phyloP scores from a whole-genome alignment of 805 yeast species.

The Ogataea naganishii region DNA sequence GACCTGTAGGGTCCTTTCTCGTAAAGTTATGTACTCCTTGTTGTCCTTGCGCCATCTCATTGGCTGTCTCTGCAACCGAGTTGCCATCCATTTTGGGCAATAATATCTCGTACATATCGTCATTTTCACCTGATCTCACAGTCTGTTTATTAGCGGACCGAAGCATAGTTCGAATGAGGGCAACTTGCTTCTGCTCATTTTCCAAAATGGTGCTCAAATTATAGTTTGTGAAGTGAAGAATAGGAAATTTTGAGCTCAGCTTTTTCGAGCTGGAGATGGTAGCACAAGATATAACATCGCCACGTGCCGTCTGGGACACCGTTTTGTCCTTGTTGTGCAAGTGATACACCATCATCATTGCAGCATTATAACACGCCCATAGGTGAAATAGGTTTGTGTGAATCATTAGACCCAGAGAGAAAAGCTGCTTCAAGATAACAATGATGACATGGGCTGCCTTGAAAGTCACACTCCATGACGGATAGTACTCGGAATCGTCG shows the following conservation, averaged over 20 bases:
- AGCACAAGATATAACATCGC: conserved; percentile 31
- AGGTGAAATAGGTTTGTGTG: conserved; percentile 36
- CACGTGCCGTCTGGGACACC: conserved; percentile 29
- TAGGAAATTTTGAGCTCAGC: background rate
- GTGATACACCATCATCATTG: conserved; percentile 60
- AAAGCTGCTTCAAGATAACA: conserved; percentile 49
- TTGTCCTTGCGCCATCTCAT: too few species aligned
- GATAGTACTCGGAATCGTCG: conserved; percentile 41
- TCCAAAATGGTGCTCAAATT: conserved; percentile 35
- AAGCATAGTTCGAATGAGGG: too few species aligned
- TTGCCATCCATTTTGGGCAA: too few species aligned
- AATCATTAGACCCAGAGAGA: conserved; percentile 44
- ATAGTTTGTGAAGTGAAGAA: conserved; percentile 11
- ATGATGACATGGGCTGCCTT: conserved; percentile 75
- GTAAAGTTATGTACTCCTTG: too few species aligned
- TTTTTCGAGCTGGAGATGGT: conserved; percentile 17
- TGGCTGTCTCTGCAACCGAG: too few species aligned
- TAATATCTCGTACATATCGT: too few species aligned
- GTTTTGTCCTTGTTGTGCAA: conserved; percentile 24
- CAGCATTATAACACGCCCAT: conserved; percentile 28
- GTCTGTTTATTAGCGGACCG: too few species aligned
- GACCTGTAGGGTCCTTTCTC: too few species aligned
- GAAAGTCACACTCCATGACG: conserved; percentile 76
- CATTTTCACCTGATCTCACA: too few species aligned
- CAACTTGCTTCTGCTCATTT: conserved; percentile 30